Evolutionary conservation across 306 rosid genomes (phyloP).

Genomic region (Fragaria nilgerrensis): DNA sequence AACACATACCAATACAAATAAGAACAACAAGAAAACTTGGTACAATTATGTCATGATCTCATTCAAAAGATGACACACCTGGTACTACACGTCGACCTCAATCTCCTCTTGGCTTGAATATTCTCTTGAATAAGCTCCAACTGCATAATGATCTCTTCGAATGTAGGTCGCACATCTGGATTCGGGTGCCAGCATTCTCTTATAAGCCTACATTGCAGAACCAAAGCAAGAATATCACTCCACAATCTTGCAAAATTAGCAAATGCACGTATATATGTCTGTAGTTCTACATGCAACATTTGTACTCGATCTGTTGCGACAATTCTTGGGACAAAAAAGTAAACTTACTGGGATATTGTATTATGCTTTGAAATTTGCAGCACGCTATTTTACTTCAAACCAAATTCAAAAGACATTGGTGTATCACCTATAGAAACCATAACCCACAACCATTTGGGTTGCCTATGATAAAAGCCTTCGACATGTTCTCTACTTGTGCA

Average conservation of each 20-base stretch:
- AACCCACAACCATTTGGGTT: not conserved
- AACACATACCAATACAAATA: not conserved
- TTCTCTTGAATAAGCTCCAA: conserved; percentile 13
- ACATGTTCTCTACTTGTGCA: not conserved
- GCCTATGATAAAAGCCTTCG: no score
- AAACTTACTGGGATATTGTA: no score
- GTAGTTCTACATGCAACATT: no score
- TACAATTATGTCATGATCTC: not conserved
- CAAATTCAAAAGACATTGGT: not conserved
- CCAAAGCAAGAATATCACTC: not conserved
- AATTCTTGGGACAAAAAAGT: no score
- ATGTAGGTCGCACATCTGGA: conserved; percentile 25
- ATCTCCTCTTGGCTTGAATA: not conserved
- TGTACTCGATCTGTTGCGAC: no score
- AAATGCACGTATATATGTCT: not conserved
- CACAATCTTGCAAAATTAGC: not conserved
- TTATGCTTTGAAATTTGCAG: no score
- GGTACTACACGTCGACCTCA: not conserved
- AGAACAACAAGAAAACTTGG: not conserved
- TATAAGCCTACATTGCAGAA: conserved; percentile 18
- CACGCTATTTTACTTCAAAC: no score
- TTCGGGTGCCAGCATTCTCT: conserved; percentile 28
- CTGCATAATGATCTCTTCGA: conserved; percentile 18
- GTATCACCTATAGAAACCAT: not conserved
- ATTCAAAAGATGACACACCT: conserved; percentile 11